A percentile compares a stretch with the other conserved stretches of the same genome.
These are phyloP conservation scores for Thelephora aurantiotincta DNA, from an alignment of 768 basidiomycete species.

Conservation along the genomic window DNA sequence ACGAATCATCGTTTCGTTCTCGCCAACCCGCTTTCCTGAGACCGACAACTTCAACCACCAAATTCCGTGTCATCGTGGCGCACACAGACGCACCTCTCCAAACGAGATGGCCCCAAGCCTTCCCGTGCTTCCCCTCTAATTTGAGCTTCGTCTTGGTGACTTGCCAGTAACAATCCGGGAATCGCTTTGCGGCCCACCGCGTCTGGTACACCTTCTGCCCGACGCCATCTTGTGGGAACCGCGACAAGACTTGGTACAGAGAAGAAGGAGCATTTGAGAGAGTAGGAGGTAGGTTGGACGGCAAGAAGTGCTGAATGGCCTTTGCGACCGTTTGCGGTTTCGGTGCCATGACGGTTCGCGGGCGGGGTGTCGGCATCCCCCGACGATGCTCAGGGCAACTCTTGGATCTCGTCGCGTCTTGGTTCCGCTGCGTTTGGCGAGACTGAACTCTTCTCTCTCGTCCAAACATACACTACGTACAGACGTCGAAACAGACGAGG, in stretches of 20 bases:
- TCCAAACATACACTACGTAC: too few relatives aligned
- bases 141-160: slow-evolving; percentile 64
- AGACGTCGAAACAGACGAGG: slow-evolving; percentile 30
- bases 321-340: slow-evolving; percentile 11
- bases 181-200: slow-evolving; percentile 60
- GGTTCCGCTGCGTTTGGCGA: too few relatives aligned
- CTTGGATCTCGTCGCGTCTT: too few relatives aligned
- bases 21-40: slow-evolving; percentile 50
- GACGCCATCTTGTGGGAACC: slow-evolving; percentile 50
- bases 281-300: slow-evolving; percentile 41
- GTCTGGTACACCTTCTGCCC: slow-evolving; percentile 58
- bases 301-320: slow-evolving; percentile 42
- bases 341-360: slow-evolving; percentile 1
- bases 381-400: too few relatives aligned
- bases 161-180: slow-evolving; percentile 57
- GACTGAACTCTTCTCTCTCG: too few relatives aligned
- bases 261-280: slow-evolving; percentile 44
- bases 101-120: slow-evolving; percentile 67
- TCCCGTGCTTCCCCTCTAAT: slow-evolving; percentile 60
- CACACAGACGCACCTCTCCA: slow-evolving; percentile 52
- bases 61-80: not conserved
- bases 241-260: slow-evolving; percentile 60
- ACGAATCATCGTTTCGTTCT: slow-evolving; percentile 45
- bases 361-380: not conserved
- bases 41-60: not conserved